Evolutionary conservation across 1,284 basidiomycete species (phyloP).

Genomic region (Ceratobasidium sp.): DNA sequence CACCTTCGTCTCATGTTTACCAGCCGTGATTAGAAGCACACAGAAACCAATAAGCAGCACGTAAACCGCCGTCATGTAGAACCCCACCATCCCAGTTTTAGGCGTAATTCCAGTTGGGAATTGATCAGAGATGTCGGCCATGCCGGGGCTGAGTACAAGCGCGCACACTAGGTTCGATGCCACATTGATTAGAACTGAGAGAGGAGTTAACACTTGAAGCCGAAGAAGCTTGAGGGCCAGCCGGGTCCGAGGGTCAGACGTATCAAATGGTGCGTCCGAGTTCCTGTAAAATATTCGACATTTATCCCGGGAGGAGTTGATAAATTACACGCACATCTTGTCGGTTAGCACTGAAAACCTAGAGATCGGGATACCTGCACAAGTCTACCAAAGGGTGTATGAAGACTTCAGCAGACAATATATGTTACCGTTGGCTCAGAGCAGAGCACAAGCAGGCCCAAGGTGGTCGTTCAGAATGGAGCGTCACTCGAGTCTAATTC

Average conservation of each 20-base stretch:
- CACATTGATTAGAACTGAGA: conserved; percentile 54
- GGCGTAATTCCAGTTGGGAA: conserved; percentile 60
- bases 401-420: background rate
- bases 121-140: conserved; percentile 53
- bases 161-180: conserved; percentile 50
- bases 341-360: background rate
- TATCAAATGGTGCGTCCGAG: conserved; percentile 34
- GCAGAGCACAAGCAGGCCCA: background rate
- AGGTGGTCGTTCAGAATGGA: background rate
- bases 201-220: conserved; percentile 58
- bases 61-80: conserved; percentile 56
- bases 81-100: conserved; percentile 56
- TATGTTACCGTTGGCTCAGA: background rate
- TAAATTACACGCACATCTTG: background rate
- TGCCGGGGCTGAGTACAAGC: conserved; percentile 47
- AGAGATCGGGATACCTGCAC: too few relatives aligned
- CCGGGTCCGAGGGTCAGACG: conserved; percentile 45
- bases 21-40: conserved; percentile 57
- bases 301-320: background rate
- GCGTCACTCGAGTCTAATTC: conserved; percentile 12
- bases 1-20: conserved; percentile 60
- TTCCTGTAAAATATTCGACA: background rate
- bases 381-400: background rate
- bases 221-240: conserved; percentile 54
- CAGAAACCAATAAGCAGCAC: conserved; percentile 58